Evolutionary conservation across 495 filamentous ascomycete genomes (phyloP).

Genomic region (Staphylotrichum tortipilum): DNA sequence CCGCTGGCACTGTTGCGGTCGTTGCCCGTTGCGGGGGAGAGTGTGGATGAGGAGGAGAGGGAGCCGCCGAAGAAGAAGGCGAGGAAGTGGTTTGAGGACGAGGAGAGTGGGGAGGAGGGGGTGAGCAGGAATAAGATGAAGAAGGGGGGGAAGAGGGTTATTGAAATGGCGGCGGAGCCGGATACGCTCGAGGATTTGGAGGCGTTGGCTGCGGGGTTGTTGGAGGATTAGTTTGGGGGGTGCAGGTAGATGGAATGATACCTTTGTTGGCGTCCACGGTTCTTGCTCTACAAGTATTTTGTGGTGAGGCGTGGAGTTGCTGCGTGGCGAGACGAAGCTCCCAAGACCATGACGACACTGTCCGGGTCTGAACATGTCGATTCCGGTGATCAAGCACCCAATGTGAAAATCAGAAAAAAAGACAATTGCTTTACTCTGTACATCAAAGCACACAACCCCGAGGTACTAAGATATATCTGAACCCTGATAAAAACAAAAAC

Average conservation of each 20-base stretch:
- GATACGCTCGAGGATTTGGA: slow-evolving; percentile 87
- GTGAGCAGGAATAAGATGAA: slow-evolving; percentile 37
- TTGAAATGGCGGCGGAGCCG: slow-evolving; percentile 54
- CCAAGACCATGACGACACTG: too few species aligned
- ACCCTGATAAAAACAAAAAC: too few species aligned
- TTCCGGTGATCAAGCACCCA: too few species aligned
- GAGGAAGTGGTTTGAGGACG: slow-evolving; percentile 43
- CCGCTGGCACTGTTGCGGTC: slow-evolving; percentile 42
- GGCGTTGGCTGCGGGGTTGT: slow-evolving; percentile 71
- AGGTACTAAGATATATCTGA: not conserved
- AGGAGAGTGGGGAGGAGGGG: slow-evolving; percentile 31
- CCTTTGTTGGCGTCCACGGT: not conserved
- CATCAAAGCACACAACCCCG: too few species aligned
- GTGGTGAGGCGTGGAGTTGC: too few species aligned
- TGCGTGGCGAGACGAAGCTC: too few species aligned
- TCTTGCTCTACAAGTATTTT: too few species aligned
- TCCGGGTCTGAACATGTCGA: too few species aligned
- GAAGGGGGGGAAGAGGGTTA: slow-evolving; percentile 39
- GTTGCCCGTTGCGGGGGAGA: slow-evolving; percentile 35
- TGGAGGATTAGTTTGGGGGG: slow-evolving; percentile 41
- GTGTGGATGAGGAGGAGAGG: slow-evolving; percentile 25
- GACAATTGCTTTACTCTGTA: too few species aligned
- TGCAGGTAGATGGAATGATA: not conserved
- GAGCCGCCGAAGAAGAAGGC: slow-evolving; percentile 37
- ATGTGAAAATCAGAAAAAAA: too few species aligned